phyloP scores from a whole-genome alignment of 306 rosid species.

The Pachyrhizus erosus region DNA sequence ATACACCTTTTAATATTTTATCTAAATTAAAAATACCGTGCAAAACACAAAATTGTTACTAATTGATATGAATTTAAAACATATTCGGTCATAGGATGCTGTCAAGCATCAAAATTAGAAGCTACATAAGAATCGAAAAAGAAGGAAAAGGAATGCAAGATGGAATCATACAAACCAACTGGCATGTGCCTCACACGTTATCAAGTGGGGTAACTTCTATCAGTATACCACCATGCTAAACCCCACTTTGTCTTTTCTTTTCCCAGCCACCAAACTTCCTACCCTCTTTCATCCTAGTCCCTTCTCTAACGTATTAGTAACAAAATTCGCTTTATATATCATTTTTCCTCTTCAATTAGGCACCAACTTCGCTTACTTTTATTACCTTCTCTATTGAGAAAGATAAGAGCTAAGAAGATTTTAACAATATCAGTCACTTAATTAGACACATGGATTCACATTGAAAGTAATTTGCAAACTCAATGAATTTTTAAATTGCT shows the following conservation, averaged over 20 bases:
- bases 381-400: background rate
- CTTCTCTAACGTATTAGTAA: slow-evolving; percentile 24
- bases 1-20: background rate
- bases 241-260: slow-evolving; percentile 58
- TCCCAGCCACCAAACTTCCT: slow-evolving; percentile 38
- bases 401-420: background rate
- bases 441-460: no score
- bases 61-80: background rate
- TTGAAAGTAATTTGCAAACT: no score
- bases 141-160: slow-evolving; percentile 14
- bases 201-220: slow-evolving; percentile 69
- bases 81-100: slow-evolving; percentile 39
- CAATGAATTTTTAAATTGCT: no score
- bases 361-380: slow-evolving; percentile 39
- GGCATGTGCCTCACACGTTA: slow-evolving; percentile 70
- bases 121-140: background rate
- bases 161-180: slow-evolving; percentile 42
- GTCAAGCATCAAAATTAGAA: slow-evolving; percentile 22
- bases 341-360: slow-evolving; percentile 22
- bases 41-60: background rate
- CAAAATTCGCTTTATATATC: background rate
- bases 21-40: background rate
- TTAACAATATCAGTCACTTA: background rate
- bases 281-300: slow-evolving; percentile 38
- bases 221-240: slow-evolving; percentile 57